phyloP scores from a whole-genome alignment of 1,139 yeast species.

The Kodamaea sp. region DNA sequence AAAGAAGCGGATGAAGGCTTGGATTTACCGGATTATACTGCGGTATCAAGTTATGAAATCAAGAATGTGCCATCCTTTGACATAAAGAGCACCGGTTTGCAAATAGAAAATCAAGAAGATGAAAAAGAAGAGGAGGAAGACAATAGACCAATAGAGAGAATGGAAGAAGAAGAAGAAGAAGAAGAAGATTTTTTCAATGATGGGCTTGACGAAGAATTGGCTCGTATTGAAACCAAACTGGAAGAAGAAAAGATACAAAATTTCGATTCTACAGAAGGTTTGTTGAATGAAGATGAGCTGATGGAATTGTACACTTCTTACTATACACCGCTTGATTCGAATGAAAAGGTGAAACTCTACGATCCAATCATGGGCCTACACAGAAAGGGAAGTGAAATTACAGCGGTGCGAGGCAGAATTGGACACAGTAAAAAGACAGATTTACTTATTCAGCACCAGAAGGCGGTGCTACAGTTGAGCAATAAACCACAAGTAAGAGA shows the following conservation, averaged over 20 bases:
- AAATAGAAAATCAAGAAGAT: background rate
- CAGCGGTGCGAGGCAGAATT: slow-evolving; percentile 10
- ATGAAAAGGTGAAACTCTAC: slow-evolving; percentile 16
- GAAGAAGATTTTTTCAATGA: slow-evolving; percentile 28
- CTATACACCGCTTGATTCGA: slow-evolving; percentile 23
- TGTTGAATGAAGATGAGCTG: slow-evolving; percentile 26
- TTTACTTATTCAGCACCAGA: slow-evolving; percentile 4
- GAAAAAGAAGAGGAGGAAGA: background rate
- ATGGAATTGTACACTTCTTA: slow-evolving; percentile 36
- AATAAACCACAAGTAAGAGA: background rate
- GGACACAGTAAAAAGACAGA: slow-evolving; percentile 20
- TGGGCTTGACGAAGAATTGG: slow-evolving; percentile 27
- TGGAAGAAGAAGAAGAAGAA: slow-evolving; percentile 6
- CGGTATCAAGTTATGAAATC: background rate
- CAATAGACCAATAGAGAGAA: background rate
- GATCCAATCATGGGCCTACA: slow-evolving; percentile 20
- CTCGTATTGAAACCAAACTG: slow-evolving; percentile 5
- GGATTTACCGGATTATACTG: slow-evolving; percentile 5
- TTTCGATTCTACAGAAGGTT: slow-evolving; percentile 24
- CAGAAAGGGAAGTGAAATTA: slow-evolving; percentile 2
- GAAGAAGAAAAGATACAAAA: slow-evolving; percentile 9
- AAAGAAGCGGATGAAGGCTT: background rate
- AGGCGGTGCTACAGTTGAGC: slow-evolving; percentile 1
- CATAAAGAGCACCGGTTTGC: background rate
- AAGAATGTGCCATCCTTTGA: slow-evolving; percentile 4